These are phyloP conservation scores for Globisporangium nunn DNA, from an alignment of 352 stramenopile genomes.

Conservation along the genomic window DNA sequence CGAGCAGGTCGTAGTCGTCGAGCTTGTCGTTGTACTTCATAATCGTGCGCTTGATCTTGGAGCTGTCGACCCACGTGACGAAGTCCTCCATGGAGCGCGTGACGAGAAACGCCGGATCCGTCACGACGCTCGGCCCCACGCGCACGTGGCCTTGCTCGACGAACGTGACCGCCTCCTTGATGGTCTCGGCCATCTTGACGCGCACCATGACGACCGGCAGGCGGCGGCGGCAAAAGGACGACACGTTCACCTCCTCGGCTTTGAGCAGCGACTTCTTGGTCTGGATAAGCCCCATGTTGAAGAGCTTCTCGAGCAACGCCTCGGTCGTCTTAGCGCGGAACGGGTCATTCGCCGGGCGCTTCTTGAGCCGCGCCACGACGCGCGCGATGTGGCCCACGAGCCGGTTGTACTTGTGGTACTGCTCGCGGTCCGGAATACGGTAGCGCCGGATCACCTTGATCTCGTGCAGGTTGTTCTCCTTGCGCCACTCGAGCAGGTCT, in stretches of 20 bases:
- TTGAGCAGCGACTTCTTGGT: constrained; percentile 96
- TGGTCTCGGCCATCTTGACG: constrained; percentile 98
- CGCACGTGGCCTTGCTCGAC: constrained; percentile 98
- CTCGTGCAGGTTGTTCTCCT: constrained; percentile 97
- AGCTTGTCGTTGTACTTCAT: constrained; percentile 99
- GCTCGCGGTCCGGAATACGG: constrained; percentile 96
- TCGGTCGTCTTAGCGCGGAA: constrained; percentile 96
- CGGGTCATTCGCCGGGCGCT: constrained; percentile 90
- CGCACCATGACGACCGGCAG: constrained; percentile 98
- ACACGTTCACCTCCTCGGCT: constrained; percentile 95
- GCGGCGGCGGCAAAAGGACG: constrained; percentile 92
- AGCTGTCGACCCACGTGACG: constrained; percentile 98
- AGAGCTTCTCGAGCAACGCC: constrained; percentile 97
- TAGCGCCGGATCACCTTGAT: constrained; percentile 97
- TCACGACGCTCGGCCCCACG: constrained; percentile 88
- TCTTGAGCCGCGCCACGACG: constrained; percentile 93
- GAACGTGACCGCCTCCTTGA: constrained; percentile 97
- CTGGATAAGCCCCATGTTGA: constrained; percentile 96
- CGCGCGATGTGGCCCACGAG: constrained; percentile 95
- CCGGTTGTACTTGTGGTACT: constrained; percentile 98
- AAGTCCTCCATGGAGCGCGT: constrained; percentile 99
- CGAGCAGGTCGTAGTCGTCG: constrained; percentile 99
- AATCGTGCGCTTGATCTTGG: constrained; percentile 96
- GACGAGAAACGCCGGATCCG: constrained; percentile 96
- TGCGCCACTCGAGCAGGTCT: constrained; percentile 98